These are phyloP conservation scores for Panicum miliaceum DNA, from an alignment of 176 grass and related monocot species.

Conservation along the genomic window DNA sequence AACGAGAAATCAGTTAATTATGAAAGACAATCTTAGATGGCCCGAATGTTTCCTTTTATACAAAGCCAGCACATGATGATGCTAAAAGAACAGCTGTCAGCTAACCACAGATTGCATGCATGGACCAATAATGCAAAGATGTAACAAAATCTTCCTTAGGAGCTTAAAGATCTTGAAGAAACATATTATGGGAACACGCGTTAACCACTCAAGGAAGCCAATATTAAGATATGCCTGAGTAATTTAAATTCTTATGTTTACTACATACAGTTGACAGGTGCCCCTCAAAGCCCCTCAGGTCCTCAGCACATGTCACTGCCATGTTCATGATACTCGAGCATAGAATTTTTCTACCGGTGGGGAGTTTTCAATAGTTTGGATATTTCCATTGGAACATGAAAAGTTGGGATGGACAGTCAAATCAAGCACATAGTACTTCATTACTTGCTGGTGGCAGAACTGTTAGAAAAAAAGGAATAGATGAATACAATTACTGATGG, in stretches of 20 bases:
- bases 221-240: conserved; percentile 25
- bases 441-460: neutral
- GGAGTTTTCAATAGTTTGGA: neutral
- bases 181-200: conserved; percentile 6
- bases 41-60: conserved; percentile 26
- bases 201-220: conserved; percentile 36
- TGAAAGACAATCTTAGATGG: neutral
- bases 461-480: no score
- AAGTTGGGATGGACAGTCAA: neutral
- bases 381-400: neutral
- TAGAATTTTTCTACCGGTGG: neutral
- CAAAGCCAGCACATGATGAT: conserved; percentile 14
- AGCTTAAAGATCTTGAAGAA: neutral
- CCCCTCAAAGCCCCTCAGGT: neutral
- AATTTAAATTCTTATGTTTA: conserved; percentile 6
- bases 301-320: conserved; percentile 1
- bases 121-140: conserved; percentile 29
- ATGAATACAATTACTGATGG: neutral
- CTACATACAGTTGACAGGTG: conserved; percentile 4
- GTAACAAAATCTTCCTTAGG: neutral
- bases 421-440: conserved; percentile 9
- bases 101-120: conserved; percentile 26
- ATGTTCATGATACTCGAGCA: conserved; percentile 11
- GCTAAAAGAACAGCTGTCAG: conserved; percentile 31
- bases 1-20: conserved; percentile 19